Evolutionary conservation across 192 early-diverging fungal species (phyloP).

Genomic region (Coemansia sp.): DNA sequence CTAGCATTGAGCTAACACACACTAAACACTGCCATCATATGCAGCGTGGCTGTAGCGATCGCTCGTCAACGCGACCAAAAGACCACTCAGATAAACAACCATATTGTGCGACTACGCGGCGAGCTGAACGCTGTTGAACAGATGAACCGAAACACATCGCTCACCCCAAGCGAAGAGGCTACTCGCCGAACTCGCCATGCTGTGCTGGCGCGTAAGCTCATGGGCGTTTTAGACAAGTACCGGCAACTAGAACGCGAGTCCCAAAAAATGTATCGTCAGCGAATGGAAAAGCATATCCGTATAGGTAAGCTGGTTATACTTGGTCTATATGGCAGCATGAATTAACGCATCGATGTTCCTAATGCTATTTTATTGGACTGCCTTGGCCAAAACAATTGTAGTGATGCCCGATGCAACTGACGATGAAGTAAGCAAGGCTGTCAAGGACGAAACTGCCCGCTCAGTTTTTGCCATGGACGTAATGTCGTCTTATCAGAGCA

Average conservation of each 20-base stretch:
- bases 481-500: constrained; percentile 48
- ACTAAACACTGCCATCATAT: not conserved
- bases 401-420: constrained; percentile 50
- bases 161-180: constrained; percentile 44
- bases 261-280: constrained; percentile 40
- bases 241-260: constrained; percentile 45
- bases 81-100: constrained; percentile 40
- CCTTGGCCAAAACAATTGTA: constrained; percentile 7
- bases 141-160: constrained; percentile 35
- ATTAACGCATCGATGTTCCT: no score
- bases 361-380: no score
- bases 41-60: constrained; percentile 25
- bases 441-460: constrained; percentile 32
- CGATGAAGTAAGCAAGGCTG: constrained; percentile 43
- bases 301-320: constrained; percentile 30
- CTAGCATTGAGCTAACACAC: not conserved
- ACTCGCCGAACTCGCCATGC: constrained; percentile 41
- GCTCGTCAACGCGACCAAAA: constrained; percentile 46
- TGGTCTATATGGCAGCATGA: no score
- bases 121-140: constrained; percentile 46
- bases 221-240: constrained; percentile 48
- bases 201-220: constrained; percentile 40
- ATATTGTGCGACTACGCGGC: constrained; percentile 36
- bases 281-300: constrained; percentile 54
- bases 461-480: constrained; percentile 55